These are phyloP conservation scores for Physocladia obscura DNA, from an alignment of 192 early-diverging fungal species.

Conservation along the genomic window DNA sequence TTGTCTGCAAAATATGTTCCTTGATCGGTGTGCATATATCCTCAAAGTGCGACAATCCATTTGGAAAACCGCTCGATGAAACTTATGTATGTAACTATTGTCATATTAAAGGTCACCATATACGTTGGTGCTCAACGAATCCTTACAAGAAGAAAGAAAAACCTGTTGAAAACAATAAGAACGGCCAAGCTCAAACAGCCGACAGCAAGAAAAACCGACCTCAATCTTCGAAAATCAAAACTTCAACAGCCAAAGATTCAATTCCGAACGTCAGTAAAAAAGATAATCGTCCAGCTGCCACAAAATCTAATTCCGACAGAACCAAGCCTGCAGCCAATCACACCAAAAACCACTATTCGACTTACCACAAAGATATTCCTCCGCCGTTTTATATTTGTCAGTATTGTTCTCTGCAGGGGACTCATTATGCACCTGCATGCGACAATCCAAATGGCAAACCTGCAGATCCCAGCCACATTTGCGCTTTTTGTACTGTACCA, in stretches of 20 bases:
- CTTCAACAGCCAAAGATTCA: background rate
- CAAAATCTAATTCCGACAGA: background rate
- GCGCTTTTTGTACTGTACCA: background rate
- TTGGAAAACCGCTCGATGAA: background rate
- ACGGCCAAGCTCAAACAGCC: too few species aligned
- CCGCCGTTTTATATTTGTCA: background rate
- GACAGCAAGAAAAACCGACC: too few species aligned
- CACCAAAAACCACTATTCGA: background rate
- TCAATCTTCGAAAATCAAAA: background rate
- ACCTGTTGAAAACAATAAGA: too few species aligned
- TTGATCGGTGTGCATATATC: background rate
- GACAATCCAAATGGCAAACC: constrained; percentile 8
- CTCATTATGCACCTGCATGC: constrained; percentile 2
- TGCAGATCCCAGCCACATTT: background rate
- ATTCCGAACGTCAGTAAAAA: background rate
- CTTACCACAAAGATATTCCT: background rate
- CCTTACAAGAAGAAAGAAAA: too few species aligned
- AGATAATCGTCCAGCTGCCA: background rate
- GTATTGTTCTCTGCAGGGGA: background rate
- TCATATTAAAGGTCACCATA: background rate
- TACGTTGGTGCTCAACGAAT: background rate
- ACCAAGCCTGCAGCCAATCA: background rate
- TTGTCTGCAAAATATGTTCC: background rate
- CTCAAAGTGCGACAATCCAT: background rate
- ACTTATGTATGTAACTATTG: background rate